A percentile compares a stretch with the other conserved stretches of the same genome.
Conservation (phyloP, 495 filamentous ascomycete species). For the Hypomontagnella submonticulosa region DNA sequence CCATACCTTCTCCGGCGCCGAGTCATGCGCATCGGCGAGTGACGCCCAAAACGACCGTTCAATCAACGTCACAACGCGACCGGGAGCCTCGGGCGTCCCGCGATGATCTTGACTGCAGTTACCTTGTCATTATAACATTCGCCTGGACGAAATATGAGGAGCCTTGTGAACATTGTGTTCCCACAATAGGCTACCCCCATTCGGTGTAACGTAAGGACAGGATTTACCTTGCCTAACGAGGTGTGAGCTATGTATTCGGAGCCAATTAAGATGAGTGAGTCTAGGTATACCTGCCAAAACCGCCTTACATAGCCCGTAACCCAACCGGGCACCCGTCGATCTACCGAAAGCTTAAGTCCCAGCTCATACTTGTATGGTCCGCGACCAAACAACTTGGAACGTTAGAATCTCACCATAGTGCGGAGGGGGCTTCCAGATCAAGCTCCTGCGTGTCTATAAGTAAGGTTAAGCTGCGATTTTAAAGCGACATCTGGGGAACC, state of each 20-base stretch:
- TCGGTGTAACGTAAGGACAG: slow-evolving; percentile 1
- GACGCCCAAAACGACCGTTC: slow-evolving; percentile 81
- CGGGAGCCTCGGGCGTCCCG: slow-evolving; percentile 86
- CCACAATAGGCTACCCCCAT: not conserved
- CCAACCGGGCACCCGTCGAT: slow-evolving; percentile 87
- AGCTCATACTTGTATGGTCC: slow-evolving; percentile 7
- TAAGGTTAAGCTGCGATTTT: slow-evolving; percentile 31
- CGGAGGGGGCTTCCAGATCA: slow-evolving; percentile 99
- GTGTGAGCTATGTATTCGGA: slow-evolving; percentile 38
- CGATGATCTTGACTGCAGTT: slow-evolving; percentile 85
- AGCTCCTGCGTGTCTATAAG: slow-evolving; percentile 67
- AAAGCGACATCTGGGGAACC: slow-evolving; percentile 41
- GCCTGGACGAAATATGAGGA: not conserved
- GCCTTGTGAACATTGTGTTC: not conserved
- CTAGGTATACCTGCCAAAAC: slow-evolving; percentile 88
- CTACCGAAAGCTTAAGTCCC: slow-evolving; percentile 55
- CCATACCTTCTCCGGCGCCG: slow-evolving; percentile 77
- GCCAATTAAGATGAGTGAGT: slow-evolving; percentile 27
- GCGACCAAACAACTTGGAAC: too few relatives aligned
- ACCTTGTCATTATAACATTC: not conserved
- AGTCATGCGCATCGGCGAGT: slow-evolving; percentile 73
- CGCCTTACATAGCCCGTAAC: slow-evolving; percentile 93
- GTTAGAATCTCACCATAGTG: slow-evolving; percentile 84
- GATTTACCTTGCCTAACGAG: slow-evolving; percentile 66
- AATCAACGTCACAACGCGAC: slow-evolving; percentile 94